Evolutionary conservation across 225 moss, liverwort and hornwort species (phyloP), one percentile per base, ranked within the genome.

Genomic region (Physcomitrium patens): DNA sequence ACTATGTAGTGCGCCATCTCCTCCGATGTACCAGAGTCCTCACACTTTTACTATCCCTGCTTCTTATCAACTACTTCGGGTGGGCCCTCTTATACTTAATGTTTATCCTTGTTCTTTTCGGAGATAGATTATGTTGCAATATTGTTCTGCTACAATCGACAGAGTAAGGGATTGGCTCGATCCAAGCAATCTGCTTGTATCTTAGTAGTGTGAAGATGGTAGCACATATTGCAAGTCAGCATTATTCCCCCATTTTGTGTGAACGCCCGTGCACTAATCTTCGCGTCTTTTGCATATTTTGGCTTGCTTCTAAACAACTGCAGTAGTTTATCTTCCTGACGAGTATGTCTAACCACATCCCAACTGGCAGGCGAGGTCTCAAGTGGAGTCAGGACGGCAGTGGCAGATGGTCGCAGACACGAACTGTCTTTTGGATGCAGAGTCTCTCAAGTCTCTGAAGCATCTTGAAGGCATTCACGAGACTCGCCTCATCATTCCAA

Each of bases 341-440:
- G 61, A 71, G 42, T 63, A 22, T 49, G 27, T 73, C 77, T 78
- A 60, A 76, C 79, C 60, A 55, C 28, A 37, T 77, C 17, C 24
- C 50, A 51, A 55, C 43, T 73, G 64, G 69, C 86, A 87, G 86
- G 70, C 70, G 57, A 69, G 70, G 65, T 89, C 76, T 59, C 89
- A 79, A 43, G 65, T 74, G 11, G 87, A 85, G 45, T 67, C 74
- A 31, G 68, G 83, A 27, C 80, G 87, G 14, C 91, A 82, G 51
- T 97, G 96, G 97, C 94, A 89, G 76, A 83, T 91, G 45, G 89
- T 92, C 41, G 80, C 91, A 56, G 97, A 97, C 82, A 85, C 91
- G 0, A 79, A 89, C 12, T 92, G 91, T 78, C 75, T 97, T 59
- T 52, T 94, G 14, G 76, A 91, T 37, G 47, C 73, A 22, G 86